A percentile compares a stretch with the other conserved stretches of the same genome.
Evolutionary conservation across 2,329 filamentous ascomycete genomes (phyloP).

Genomic region (Didymella keratinophila): DNA sequence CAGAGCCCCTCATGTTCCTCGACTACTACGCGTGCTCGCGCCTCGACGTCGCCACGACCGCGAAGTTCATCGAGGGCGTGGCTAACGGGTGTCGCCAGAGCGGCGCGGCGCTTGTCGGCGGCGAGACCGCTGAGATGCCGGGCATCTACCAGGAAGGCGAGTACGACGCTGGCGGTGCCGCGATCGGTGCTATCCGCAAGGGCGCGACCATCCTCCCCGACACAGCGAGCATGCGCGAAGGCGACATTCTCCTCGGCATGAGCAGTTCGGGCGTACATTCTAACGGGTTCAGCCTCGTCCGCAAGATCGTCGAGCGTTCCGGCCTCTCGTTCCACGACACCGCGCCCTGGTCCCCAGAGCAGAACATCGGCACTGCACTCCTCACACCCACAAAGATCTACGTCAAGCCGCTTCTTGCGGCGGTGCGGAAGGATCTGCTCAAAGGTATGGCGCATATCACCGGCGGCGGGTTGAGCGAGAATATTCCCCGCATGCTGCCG

Average conservation of each 20-base stretch:
- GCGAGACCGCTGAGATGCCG: slow-evolving; percentile 98
- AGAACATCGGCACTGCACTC: slow-evolving; percentile 75
- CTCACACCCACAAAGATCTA: slow-evolving; percentile 94
- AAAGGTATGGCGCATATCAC: slow-evolving; percentile 98
- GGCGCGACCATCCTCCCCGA: slow-evolving; percentile 75
- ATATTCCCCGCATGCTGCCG: slow-evolving; percentile 93
- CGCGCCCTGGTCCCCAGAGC: slow-evolving; percentile 76
- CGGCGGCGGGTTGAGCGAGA: slow-evolving; percentile 90
- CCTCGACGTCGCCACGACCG: slow-evolving; percentile 78
- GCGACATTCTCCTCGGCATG: slow-evolving; percentile 86
- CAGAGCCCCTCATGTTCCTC: slow-evolving; percentile 93
- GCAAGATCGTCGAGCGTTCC: slow-evolving; percentile 80
- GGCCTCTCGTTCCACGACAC: slow-evolving; percentile 74
- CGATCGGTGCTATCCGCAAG: slow-evolving; percentile 80
- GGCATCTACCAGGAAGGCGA: slow-evolving; percentile 88
- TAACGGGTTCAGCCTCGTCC: slow-evolving; percentile 96
- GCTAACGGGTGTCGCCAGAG: slow-evolving; percentile 85
- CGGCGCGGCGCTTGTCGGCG: slow-evolving; percentile 90
- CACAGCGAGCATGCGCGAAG: slow-evolving; percentile 75
- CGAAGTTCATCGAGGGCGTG: slow-evolving; percentile 89
- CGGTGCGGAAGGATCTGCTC: slow-evolving; percentile 68
- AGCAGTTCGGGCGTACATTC: slow-evolving; percentile 89
- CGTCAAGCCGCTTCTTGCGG: slow-evolving; percentile 79
- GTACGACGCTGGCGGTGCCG: slow-evolving; percentile 92
- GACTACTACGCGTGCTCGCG: slow-evolving; percentile 97